These are phyloP conservation scores for Lonicera japonica DNA, from an alignment of 129 eudicot species.

Conservation along the genomic window DNA sequence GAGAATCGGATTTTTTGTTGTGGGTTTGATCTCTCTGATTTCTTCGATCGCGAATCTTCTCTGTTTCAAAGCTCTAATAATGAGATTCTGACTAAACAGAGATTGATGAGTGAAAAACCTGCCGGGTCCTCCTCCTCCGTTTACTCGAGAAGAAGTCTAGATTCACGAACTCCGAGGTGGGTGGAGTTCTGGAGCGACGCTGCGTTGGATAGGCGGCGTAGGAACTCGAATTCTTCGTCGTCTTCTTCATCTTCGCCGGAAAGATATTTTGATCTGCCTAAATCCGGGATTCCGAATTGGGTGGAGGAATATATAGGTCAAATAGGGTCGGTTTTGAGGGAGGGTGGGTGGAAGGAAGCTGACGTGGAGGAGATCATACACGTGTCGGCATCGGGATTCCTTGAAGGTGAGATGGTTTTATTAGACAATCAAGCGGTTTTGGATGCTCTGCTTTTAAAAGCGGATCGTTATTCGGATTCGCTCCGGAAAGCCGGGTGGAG, in stretches of 20 bases:
- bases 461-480: conserved; percentile 74
- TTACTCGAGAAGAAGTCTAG: conserved; percentile 52
- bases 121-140: conserved; percentile 2
- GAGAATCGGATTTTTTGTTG: conserved; percentile 82
- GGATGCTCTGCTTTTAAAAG: conserved; percentile 81
- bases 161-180: conserved; percentile 65
- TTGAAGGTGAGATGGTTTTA: conserved; percentile 73
- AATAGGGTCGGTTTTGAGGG: conserved; percentile 67
- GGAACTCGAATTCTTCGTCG: conserved; percentile 59
- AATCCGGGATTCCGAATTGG: conserved; percentile 67
- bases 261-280: conserved; percentile 43
- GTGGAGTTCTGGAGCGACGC: conserved; percentile 95
- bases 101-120: conserved; percentile 26
- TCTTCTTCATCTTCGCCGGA: conserved; percentile 63
- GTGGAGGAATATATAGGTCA: conserved; percentile 50
- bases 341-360: conserved; percentile 76
- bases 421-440: conserved; percentile 71
- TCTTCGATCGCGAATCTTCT: conserved; percentile 59
- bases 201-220: conserved; percentile 49
- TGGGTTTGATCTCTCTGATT: conserved; percentile 73
- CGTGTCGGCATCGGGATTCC: conserved; percentile 68
- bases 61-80: conserved; percentile 31
- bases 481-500: conserved; percentile 93
- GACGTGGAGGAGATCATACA: conserved; percentile 71
- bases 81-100: conserved; percentile 29